phyloP scores from a whole-genome alignment of 148 eudicot species.

The Amaranthus cruentus region DNA sequence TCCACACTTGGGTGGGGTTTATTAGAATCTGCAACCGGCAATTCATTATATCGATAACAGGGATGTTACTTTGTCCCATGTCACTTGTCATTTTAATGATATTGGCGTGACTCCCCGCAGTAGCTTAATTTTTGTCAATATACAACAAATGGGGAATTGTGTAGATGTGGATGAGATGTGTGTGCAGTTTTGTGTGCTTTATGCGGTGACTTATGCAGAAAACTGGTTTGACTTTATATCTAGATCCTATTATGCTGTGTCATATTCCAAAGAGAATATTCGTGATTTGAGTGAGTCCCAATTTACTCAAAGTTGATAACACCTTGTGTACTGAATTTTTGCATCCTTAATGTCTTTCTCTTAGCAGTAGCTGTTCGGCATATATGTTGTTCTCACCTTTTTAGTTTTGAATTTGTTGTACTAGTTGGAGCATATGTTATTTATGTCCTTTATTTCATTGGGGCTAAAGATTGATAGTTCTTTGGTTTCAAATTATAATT shows the following conservation, averaged over 20 bases:
- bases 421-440: not conserved
- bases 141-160: not conserved
- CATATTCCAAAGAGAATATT: conserved; percentile 6
- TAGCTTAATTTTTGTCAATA: not conserved
- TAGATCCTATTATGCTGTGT: not conserved
- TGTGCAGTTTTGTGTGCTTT: not conserved
- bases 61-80: not conserved
- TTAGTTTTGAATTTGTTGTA: not conserved
- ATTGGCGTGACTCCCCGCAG: not conserved
- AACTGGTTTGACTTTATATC: not conserved
- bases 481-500: too few species aligned
- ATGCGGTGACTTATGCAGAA: not conserved
- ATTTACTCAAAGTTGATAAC: not conserved
- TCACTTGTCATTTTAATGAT: not conserved
- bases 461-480: too few species aligned
- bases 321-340: not conserved
- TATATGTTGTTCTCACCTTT: not conserved
- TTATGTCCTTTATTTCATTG: not conserved
- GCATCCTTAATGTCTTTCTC: not conserved
- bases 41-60: not conserved
- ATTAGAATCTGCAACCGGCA: not conserved
- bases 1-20: not conserved
- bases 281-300: not conserved
- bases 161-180: not conserved
- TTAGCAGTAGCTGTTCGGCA: not conserved